Percentiles rank a stretch among this genome's conserved stretches.
phyloP scores from a whole-genome alignment of 139 green algal genomes.

The Ettlia oleoabundans region DNA sequence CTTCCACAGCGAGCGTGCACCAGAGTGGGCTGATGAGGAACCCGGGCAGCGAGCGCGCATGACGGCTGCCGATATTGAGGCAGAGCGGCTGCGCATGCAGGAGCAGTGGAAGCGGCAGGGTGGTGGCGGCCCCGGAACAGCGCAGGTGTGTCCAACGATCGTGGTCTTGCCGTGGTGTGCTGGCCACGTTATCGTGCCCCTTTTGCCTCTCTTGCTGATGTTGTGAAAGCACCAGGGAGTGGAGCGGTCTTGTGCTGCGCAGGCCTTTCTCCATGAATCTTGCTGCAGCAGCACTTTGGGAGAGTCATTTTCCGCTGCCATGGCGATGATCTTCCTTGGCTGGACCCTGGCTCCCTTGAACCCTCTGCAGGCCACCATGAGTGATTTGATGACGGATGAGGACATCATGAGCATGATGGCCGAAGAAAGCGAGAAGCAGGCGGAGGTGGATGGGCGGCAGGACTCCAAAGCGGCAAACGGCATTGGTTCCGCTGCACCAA shows the following conservation, averaged over 20 bases:
- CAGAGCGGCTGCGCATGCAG: constrained; percentile 53
- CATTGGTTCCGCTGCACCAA: background rate
- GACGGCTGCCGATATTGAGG: constrained; percentile 50
- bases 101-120: constrained; percentile 40
- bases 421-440: constrained; percentile 10
- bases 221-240: too few relatives aligned
- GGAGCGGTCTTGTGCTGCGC: too few relatives aligned
- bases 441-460: too few relatives aligned
- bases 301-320: background rate
- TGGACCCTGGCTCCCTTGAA: too few relatives aligned
- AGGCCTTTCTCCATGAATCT: background rate
- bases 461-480: background rate
- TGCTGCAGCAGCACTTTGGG: too few relatives aligned
- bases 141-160: background rate
- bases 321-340: too few relatives aligned
- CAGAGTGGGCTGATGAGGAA: constrained; percentile 43
- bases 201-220: background rate
- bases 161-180: too few relatives aligned
- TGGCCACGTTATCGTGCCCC: too few relatives aligned
- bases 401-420: constrained; percentile 27
- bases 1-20: background rate
- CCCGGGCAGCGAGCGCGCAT: constrained; percentile 15
- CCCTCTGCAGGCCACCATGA: constrained; percentile 12
- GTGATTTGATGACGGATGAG: constrained; percentile 17
- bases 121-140: background rate